Conservation (phyloP, 163 green algal species). For the Chlamydomonas reinhardtii region DNA sequence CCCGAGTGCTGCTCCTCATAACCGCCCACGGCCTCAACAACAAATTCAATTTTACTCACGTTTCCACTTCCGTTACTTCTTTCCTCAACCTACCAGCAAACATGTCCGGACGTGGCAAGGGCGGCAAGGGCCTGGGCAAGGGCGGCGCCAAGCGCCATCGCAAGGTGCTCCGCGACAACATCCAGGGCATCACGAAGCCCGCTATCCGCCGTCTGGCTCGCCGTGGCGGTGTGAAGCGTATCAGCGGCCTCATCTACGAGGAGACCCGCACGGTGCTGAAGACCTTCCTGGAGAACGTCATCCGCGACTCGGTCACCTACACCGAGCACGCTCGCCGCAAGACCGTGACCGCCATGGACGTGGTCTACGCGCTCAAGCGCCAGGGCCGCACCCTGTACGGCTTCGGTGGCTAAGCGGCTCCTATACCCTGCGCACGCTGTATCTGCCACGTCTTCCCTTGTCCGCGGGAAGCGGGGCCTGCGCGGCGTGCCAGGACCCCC, state of each 20-base stretch:
- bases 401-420: conserved; percentile 76
- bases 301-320: conserved; percentile 61
- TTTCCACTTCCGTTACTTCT: too few species aligned
- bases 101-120: conserved; percentile 52
- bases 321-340: conserved; percentile 95
- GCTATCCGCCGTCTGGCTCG: conserved; percentile 91
- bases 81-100: too few species aligned
- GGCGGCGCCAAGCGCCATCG: conserved; percentile 95
- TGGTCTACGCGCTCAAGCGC: conserved; percentile 96
- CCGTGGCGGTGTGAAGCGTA: conserved; percentile 91
- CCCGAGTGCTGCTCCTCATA: too few species aligned
- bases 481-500: too few species aligned
- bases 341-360: conserved; percentile 90
- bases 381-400: conserved; percentile 95
- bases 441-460: too few species aligned
- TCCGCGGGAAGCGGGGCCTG: too few species aligned
- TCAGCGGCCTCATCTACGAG: conserved; percentile 97
- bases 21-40: too few species aligned
- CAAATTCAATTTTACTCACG: too few species aligned
- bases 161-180: conserved; percentile 97
- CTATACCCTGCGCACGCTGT: too few species aligned
- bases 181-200: conserved; percentile 97
- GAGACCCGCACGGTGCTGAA: conserved; percentile 94
- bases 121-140: conserved; percentile 94
- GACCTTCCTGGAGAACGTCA: conserved; percentile 45